Evolutionary conservation across 805 yeast species (phyloP).

Genomic region (Kodamaea fukazawae): DNA sequence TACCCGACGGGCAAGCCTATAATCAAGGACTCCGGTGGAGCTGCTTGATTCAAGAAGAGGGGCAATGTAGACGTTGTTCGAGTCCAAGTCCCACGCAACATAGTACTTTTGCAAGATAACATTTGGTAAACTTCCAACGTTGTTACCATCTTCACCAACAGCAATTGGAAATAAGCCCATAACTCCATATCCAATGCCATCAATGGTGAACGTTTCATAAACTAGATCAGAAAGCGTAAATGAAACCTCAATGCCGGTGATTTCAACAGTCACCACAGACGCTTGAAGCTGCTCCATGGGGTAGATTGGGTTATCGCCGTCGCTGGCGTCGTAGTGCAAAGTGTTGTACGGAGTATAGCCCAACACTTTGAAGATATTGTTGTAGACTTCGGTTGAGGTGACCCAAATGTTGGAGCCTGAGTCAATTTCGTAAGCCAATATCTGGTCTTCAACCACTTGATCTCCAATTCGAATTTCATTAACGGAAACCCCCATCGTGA

Average conservation of each 20-base stretch:
- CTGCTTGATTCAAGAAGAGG: conserved; percentile 5
- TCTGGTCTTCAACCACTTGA: conserved; percentile 13
- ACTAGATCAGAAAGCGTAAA: conserved; percentile 15
- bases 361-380: conserved; percentile 14
- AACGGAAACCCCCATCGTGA: conserved; percentile 12
- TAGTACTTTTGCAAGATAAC: conserved; percentile 16
- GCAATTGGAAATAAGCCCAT: conserved; percentile 11
- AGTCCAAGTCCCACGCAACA: conserved; percentile 18
- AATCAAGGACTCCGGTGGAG: neutral
- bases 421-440: conserved; percentile 16
- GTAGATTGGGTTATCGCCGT: conserved; percentile 9
- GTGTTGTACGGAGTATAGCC: conserved; percentile 8
- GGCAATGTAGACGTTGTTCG: conserved; percentile 15
- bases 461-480: conserved; percentile 11
- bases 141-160: conserved; percentile 11
- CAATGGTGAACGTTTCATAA: conserved; percentile 9
- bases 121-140: conserved; percentile 18
- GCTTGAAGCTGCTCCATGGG: conserved; percentile 5
- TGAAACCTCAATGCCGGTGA: conserved; percentile 13
- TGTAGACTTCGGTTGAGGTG: conserved; percentile 12
- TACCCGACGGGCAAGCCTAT: too few relatives aligned
- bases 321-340: conserved; percentile 3
- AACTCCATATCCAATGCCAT: conserved; percentile 12
- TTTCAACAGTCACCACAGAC: conserved; percentile 7
- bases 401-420: conserved; percentile 17